Evolutionary conservation across 2,329 filamentous ascomycete genomes (phyloP).

Genomic region (Talaromyces sp.): DNA sequence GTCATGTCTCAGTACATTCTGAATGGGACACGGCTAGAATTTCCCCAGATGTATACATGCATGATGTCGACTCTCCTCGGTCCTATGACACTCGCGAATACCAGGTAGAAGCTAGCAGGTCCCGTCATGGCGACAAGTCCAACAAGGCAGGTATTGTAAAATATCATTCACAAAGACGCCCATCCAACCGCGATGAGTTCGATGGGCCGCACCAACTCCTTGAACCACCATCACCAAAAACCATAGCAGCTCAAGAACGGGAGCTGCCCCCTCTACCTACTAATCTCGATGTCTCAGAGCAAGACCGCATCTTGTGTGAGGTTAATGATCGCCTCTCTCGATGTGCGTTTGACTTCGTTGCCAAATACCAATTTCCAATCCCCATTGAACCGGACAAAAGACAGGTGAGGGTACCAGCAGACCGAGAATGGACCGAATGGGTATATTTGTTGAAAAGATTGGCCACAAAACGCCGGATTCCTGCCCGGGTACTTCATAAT

Average conservation of each 20-base stretch:
- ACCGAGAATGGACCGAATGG: slow-evolving; percentile 89
- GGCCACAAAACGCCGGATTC: slow-evolving; percentile 79
- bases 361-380: slow-evolving; percentile 86
- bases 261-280: slow-evolving; percentile 78
- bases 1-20: slow-evolving; percentile 26
- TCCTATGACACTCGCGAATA: slow-evolving; percentile 33
- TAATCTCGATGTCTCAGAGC: slow-evolving; percentile 75
- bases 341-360: slow-evolving; percentile 85
- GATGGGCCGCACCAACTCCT: slow-evolving; percentile 81
- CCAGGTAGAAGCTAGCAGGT: slow-evolving; percentile 31
- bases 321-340: slow-evolving; percentile 81
- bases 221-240: slow-evolving; percentile 64
- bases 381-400: slow-evolving; percentile 78
- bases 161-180: slow-evolving; percentile 55
- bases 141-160: slow-evolving; percentile 26
- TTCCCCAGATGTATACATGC: slow-evolving; percentile 28
- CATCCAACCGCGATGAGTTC: slow-evolving; percentile 82
- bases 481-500: slow-evolving; percentile 77
- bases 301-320: slow-evolving; percentile 71
- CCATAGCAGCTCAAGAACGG: slow-evolving; percentile 69
- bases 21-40: slow-evolving; percentile 31
- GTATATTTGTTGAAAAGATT: slow-evolving; percentile 80
- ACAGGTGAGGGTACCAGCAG: slow-evolving; percentile 66
- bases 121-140: slow-evolving; percentile 28
- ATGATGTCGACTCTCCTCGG: slow-evolving; percentile 29